phyloP scores from a whole-genome alignment of 2,329 filamentous ascomycete genomes.

The Zelopaecilomyces penicillatus region DNA sequence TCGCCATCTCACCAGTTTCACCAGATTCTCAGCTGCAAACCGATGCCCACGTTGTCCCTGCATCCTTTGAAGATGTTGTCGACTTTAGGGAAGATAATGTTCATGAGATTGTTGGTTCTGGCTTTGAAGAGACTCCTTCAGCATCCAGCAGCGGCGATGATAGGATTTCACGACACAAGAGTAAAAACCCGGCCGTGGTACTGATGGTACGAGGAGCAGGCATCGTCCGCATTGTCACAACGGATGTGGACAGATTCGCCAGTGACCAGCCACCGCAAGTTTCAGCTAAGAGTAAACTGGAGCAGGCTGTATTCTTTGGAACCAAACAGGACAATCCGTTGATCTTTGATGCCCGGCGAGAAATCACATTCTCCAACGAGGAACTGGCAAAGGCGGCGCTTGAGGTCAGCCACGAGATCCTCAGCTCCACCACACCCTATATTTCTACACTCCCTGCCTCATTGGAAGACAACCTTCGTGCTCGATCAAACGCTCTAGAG shows the following conservation, averaged over 20 bases:
- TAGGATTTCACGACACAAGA: conserved; percentile 43
- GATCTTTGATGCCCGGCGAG: conserved; percentile 64
- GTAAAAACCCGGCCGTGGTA: conserved; percentile 54
- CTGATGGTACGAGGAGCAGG: conserved; percentile 56
- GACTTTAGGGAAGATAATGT: conserved; percentile 62
- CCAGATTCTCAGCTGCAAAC: conserved; percentile 69
- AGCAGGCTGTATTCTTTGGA: conserved; percentile 92
- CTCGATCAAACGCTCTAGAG: conserved; percentile 63
- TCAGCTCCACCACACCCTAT: conserved; percentile 67
- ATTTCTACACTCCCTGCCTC: conserved; percentile 66
- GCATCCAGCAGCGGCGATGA: conserved; percentile 32
- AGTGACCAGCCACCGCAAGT: conserved; percentile 52
- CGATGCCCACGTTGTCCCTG: conserved; percentile 53
- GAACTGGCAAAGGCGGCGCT: conserved; percentile 73
- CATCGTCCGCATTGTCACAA: conserved; percentile 49
- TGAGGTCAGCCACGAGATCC: conserved; percentile 69
- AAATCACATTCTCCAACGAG: conserved; percentile 55
- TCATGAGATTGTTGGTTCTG: conserved; percentile 55
- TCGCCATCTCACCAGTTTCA: conserved; percentile 57
- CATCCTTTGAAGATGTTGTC: conserved; percentile 78
- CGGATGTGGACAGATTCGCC: conserved; percentile 51
- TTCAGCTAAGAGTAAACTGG: conserved; percentile 79
- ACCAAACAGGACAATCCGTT: conserved; percentile 75
- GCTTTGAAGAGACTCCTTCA: conserved; percentile 49
- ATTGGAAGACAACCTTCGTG: conserved; percentile 70